Percentiles rank a stretch among this genome's conserved stretches.
phyloP scores from a whole-genome alignment of 2,329 filamentous ascomycete species.

The Ceratocystis ficicola region DNA sequence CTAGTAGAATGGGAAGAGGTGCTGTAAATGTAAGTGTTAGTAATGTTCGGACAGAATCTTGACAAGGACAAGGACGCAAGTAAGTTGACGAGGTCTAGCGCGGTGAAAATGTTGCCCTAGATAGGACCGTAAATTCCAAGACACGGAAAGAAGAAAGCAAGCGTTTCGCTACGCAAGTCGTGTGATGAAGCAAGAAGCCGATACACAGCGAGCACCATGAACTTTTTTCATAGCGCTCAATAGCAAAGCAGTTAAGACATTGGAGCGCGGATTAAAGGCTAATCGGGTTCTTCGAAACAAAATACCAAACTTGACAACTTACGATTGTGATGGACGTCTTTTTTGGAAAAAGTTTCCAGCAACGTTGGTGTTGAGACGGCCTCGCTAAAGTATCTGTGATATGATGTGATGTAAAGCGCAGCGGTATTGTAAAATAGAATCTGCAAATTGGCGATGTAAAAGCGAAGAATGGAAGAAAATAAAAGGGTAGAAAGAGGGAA shows the following conservation, averaged over 20 bases:
- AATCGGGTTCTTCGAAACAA: background rate
- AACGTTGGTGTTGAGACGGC: background rate
- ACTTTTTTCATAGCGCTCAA: background rate
- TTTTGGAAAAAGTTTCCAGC: background rate
- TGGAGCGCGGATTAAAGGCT: background rate
- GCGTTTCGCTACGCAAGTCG: background rate
- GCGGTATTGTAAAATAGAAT: too few species aligned
- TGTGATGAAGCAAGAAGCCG: slow-evolving; percentile 9
- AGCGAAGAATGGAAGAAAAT: background rate
- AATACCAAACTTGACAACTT: background rate
- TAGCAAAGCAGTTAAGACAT: background rate
- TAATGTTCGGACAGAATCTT: background rate
- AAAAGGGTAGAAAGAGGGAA: background rate
- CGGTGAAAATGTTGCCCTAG: background rate
- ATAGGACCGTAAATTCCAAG: background rate
- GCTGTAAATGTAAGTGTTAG: slow-evolving; percentile 2
- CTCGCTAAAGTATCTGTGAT: background rate
- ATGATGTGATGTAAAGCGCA: too few species aligned
- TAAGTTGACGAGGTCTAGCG: background rate
- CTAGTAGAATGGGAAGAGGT: background rate
- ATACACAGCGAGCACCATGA: background rate
- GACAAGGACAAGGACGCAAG: background rate
- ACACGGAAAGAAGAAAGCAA: slow-evolving; percentile 1
- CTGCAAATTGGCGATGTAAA: too few species aligned
- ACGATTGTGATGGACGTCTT: background rate